A percentile compares a stretch with the other conserved stretches of the same genome.
Evolutionary conservation across 768 basidiomycete genomes (phyloP).

Genomic region (Trametes meyenii): DNA sequence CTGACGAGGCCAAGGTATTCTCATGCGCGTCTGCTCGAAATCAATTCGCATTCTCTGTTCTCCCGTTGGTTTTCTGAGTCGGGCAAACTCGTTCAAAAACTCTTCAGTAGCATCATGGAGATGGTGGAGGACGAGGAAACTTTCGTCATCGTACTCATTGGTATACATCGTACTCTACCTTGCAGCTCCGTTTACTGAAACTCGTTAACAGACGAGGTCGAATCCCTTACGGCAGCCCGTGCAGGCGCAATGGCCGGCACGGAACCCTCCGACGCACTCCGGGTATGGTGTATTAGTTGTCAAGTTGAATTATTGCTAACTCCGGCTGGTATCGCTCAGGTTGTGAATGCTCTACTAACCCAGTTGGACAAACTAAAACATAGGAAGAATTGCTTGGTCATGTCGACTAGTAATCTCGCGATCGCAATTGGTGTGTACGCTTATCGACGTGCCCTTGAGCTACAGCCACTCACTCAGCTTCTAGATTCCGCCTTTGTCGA

Average conservation of each 20-base stretch:
- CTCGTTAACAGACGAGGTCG: slow-evolving; percentile 80
- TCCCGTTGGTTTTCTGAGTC: slow-evolving; percentile 99
- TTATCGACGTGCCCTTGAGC: neutral
- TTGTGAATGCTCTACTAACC: slow-evolving; percentile 95
- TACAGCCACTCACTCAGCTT: neutral
- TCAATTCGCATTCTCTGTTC: slow-evolving; percentile 97
- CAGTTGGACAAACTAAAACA: slow-evolving; percentile 96
- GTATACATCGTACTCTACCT: slow-evolving; percentile 41
- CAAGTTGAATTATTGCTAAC: neutral
- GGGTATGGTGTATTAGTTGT: slow-evolving; percentile 51
- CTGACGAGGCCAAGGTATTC: slow-evolving; percentile 60
- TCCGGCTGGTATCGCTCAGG: slow-evolving; percentile 48
- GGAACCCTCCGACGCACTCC: slow-evolving; percentile 91
- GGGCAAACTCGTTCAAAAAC: slow-evolving; percentile 93
- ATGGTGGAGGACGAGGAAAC: slow-evolving; percentile 89
- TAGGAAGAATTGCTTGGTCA: slow-evolving; percentile 90
- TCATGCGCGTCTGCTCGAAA: slow-evolving; percentile 87
- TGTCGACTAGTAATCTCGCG: slow-evolving; percentile 95
- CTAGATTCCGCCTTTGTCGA: slow-evolving; percentile 94
- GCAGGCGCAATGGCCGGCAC: slow-evolving; percentile 94
- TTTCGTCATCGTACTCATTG: slow-evolving; percentile 94
- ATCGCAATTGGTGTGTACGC: slow-evolving; percentile 81
- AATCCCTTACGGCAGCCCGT: slow-evolving; percentile 91
- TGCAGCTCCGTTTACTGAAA: slow-evolving; percentile 5
- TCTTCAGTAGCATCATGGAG: slow-evolving; percentile 88